Conservation (phyloP, 805 yeast species). For the Sugiyamaella valdiviana region DNA sequence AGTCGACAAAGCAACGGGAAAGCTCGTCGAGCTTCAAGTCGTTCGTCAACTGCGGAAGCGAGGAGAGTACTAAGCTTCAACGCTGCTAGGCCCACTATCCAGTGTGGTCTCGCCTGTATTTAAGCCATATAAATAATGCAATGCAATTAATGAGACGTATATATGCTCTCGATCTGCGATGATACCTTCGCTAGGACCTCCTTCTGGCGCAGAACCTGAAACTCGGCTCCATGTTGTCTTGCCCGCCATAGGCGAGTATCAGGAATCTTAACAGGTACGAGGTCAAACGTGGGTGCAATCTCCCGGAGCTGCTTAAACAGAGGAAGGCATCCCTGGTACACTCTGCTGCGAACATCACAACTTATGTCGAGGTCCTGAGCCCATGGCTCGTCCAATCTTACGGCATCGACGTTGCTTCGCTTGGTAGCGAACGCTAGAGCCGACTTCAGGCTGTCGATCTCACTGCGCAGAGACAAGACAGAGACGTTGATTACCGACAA, state of each 20-base stretch:
- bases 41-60: constrained; percentile 50
- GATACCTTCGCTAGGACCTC: not conserved
- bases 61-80: constrained; percentile 41
- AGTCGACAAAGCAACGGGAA: constrained; percentile 27
- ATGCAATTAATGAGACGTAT: not conserved
- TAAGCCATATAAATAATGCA: not conserved
- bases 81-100: not conserved
- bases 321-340: not conserved
- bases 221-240: not conserved
- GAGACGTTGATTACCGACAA: constrained; percentile 7
- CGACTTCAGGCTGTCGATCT: constrained; percentile 10
- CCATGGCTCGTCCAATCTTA: not conserved
- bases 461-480: constrained; percentile 8
- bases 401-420: not conserved
- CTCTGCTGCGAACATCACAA: not conserved
- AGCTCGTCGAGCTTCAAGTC: constrained; percentile 46
- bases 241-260: not conserved
- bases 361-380: not conserved
- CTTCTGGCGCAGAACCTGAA: not conserved
- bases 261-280: not conserved
- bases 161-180: not conserved
- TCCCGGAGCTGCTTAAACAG: not conserved
- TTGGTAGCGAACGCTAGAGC: not conserved
- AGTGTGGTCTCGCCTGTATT: not conserved
- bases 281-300: not conserved